Conservation (phyloP, 1,284 basidiomycete genomes). For the Austroboletus novae-zelandiae region DNA sequence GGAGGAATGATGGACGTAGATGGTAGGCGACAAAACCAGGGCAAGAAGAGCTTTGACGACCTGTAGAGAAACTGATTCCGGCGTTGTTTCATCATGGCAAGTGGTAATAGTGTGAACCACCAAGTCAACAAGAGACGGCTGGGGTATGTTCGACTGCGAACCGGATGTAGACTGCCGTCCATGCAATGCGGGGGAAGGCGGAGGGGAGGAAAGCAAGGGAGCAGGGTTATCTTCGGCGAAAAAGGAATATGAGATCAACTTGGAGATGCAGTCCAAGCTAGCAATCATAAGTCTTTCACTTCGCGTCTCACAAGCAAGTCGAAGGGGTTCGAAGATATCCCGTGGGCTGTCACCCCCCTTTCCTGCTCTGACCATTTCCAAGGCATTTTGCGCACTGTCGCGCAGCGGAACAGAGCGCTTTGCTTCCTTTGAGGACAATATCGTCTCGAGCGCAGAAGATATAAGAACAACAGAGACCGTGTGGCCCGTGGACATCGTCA, state of each 20-base stretch:
- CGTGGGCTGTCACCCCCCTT: slow-evolving; percentile 70
- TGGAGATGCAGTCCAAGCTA: slow-evolving; percentile 93
- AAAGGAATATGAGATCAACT: slow-evolving; percentile 95
- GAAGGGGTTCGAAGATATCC: slow-evolving; percentile 90
- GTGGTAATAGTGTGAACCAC: slow-evolving; percentile 93
- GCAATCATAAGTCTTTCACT: slow-evolving; percentile 92
- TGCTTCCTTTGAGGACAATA: slow-evolving; percentile 87
- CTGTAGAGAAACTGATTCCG: slow-evolving; percentile 88
- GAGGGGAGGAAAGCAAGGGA: slow-evolving; percentile 52
- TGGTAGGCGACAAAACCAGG: slow-evolving; percentile 81
- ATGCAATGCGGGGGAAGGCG: slow-evolving; percentile 61
- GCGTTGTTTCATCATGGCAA: slow-evolving; percentile 84
- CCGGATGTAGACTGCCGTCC: slow-evolving; percentile 42
- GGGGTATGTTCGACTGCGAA: slow-evolving; percentile 52
- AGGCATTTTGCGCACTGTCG: slow-evolving; percentile 78
- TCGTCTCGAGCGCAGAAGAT: slow-evolving; percentile 83
- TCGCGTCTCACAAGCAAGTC: slow-evolving; percentile 90
- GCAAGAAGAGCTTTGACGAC: slow-evolving; percentile 93
- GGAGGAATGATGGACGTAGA: slow-evolving; percentile 90
- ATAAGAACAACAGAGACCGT: slow-evolving; percentile 78
- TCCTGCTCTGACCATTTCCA: slow-evolving; percentile 78
- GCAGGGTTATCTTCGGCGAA: slow-evolving; percentile 61
- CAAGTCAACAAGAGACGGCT: slow-evolving; percentile 80
- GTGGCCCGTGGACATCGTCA: slow-evolving; percentile 70
- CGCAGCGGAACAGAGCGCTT: slow-evolving; percentile 79